Evolutionary conservation across 805 yeast genomes (phyloP).

Genomic region (Hanseniaspora jakobsenii): DNA sequence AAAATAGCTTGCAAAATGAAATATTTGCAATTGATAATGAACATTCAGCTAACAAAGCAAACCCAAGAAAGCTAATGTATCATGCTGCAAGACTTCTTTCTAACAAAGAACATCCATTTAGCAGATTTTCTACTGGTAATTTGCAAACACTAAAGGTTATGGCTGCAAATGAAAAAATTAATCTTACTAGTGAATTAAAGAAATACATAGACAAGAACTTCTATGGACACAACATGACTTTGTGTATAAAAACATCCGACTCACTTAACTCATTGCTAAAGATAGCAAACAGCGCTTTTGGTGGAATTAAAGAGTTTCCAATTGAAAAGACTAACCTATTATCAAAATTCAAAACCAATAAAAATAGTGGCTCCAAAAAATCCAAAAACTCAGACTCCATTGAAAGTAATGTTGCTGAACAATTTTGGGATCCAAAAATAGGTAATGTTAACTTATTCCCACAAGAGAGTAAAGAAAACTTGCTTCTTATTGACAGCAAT

Average conservation of each 20-base stretch:
- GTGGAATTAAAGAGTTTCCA: slow-evolving; percentile 23
- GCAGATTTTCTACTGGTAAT: slow-evolving; percentile 56
- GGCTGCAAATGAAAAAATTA: slow-evolving; percentile 27
- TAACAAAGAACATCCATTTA: slow-evolving; percentile 39
- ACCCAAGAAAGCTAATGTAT: slow-evolving; percentile 37
- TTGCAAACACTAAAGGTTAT: slow-evolving; percentile 35
- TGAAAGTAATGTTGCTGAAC: slow-evolving; percentile 19
- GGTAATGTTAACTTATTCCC: slow-evolving; percentile 22
- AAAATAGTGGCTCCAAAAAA: slow-evolving; percentile 1
- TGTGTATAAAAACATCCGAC: slow-evolving; percentile 57
- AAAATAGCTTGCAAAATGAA: slow-evolving; percentile 36
- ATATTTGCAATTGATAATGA: slow-evolving; percentile 54
- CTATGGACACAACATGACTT: slow-evolving; percentile 36
- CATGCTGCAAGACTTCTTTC: slow-evolving; percentile 49
- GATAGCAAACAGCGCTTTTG: slow-evolving; percentile 36
- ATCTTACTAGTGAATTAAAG: slow-evolving; percentile 30
- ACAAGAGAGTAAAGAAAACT: slow-evolving; percentile 18
- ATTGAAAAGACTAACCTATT: neutral
- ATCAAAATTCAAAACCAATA: neutral
- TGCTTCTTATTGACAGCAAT: slow-evolving; percentile 32
- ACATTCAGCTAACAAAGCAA: slow-evolving; percentile 42
- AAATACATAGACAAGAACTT: slow-evolving; percentile 35
- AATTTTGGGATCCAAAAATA: slow-evolving; percentile 20
- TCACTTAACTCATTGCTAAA: slow-evolving; percentile 47
- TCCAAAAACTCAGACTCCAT: neutral